Conservation (phyloP, 1,284 basidiomycete genomes). For the Cryptococcus floricola region DNA sequence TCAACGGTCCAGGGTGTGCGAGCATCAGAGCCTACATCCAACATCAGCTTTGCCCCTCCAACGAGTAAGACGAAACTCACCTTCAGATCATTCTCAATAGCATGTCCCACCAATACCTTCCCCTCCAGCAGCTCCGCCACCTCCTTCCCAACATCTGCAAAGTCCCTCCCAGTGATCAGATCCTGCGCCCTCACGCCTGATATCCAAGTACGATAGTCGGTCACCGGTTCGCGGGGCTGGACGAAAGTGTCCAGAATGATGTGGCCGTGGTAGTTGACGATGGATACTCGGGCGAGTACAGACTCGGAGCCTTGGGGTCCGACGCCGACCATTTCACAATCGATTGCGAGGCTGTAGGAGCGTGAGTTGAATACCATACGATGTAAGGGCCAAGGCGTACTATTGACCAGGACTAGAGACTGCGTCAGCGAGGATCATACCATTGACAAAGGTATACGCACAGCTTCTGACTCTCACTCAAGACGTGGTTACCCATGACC, state of each 20-base stretch:
- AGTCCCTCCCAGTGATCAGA: conserved; percentile 72
- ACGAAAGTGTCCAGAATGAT: conserved; percentile 83
- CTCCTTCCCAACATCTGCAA: conserved; percentile 72
- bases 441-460: not conserved
- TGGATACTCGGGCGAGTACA: conserved; percentile 80
- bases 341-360: conserved; percentile 26
- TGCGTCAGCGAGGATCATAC: not conserved
- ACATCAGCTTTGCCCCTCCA: not conserved
- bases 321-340: conserved; percentile 84
- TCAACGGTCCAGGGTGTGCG: conserved; percentile 75
- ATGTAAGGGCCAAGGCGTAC: not conserved
- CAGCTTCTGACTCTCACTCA: not conserved
- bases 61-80: conserved; percentile 47
- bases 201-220: conserved; percentile 89
- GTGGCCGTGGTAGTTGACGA: conserved; percentile 86
- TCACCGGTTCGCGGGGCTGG: conserved; percentile 77
- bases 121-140: conserved; percentile 77
- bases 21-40: conserved; percentile 69
- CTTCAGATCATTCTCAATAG: conserved; percentile 86
- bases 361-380: not conserved
- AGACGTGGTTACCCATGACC: conserved; percentile 1
- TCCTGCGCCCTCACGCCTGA: conserved; percentile 79
- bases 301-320: conserved; percentile 76
- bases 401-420: not conserved
- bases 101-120: conserved; percentile 86